Percentiles rank a stretch among this genome's conserved stretches.
Conservation (phyloP, 1,139 yeast genomes). For the Yamadazyma atlantica region DNA sequence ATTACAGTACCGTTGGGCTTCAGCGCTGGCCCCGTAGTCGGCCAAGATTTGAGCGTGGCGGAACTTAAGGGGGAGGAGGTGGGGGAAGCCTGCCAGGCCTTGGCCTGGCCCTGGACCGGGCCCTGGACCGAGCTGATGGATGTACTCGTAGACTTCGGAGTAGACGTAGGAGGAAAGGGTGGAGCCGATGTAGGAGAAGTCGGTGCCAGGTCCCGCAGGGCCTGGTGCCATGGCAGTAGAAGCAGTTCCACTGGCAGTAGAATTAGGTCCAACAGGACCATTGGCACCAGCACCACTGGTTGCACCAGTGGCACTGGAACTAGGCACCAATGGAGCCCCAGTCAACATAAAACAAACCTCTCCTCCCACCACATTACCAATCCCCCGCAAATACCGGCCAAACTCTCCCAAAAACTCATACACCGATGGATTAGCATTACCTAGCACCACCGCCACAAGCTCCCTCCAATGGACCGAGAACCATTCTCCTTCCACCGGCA, state of each 20-base stretch:
- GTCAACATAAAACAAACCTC: conserved; percentile 50
- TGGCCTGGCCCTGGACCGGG: conserved; percentile 5
- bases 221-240: too few species aligned
- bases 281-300: too few species aligned
- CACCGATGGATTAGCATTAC: conserved; percentile 37
- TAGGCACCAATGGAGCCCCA: conserved; percentile 48
- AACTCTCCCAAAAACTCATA: conserved; percentile 51
- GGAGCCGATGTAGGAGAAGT: conserved; percentile 27
- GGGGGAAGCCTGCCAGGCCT: conserved; percentile 47
- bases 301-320: too few species aligned
- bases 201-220: too few species aligned
- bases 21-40: conserved; percentile 57
- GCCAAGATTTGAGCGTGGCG: conserved; percentile 64
- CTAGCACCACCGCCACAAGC: conserved; percentile 44
- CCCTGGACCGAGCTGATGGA: conserved; percentile 30
- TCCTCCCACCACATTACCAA: conserved; percentile 39
- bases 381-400: conserved; percentile 48
- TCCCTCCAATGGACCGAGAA: conserved; percentile 54
- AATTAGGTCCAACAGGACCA: too few species aligned
- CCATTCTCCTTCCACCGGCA: conserved; percentile 47
- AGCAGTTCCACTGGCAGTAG: too few species aligned
- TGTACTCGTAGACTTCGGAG: conserved; percentile 73
- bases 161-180: conserved; percentile 34
- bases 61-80: conserved; percentile 55
- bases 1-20: conserved; percentile 64